These are phyloP conservation scores for Talaromyces sp. DNA, from an alignment of 2,329 filamentous ascomycete genomes.

Conservation along the genomic window DNA sequence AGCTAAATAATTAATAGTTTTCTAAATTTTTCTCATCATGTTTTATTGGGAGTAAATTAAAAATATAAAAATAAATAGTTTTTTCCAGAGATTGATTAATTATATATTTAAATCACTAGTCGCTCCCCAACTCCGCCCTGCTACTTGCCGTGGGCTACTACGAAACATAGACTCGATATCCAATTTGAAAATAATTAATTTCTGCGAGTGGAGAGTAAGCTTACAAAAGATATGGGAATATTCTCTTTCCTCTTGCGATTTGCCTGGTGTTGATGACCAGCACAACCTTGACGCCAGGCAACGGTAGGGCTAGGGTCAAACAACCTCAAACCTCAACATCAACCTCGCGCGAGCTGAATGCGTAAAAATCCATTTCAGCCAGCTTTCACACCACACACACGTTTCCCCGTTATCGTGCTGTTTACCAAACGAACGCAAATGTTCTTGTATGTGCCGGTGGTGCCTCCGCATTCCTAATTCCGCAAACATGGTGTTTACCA, in stretches of 20 bases:
- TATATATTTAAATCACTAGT: no score
- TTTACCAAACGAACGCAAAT: background rate
- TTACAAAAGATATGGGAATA: background rate
- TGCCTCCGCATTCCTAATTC: slow-evolving; percentile 6
- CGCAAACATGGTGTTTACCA: slow-evolving; percentile 11
- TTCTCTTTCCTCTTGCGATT: background rate
- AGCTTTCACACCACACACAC: no score
- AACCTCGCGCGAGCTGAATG: background rate
- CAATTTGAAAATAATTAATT: background rate
- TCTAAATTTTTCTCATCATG: no score
- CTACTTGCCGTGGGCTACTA: no score
- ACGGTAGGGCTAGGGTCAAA: background rate
- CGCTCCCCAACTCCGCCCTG: no score
- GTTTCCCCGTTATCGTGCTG: no score
- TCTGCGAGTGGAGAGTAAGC: background rate
- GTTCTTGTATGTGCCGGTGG: background rate
- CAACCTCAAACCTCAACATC: background rate
- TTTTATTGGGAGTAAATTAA: no score
- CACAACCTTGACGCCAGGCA: background rate
- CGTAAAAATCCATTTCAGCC: background rate
- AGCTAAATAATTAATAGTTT: no score
- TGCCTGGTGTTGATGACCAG: background rate
- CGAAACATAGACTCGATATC: background rate
- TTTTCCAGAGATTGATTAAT: no score
- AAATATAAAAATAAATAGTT: no score